phyloP scores from a whole-genome alignment of 1,284 basidiomycete genomes.

The Cystobasidiaceae sp. region DNA sequence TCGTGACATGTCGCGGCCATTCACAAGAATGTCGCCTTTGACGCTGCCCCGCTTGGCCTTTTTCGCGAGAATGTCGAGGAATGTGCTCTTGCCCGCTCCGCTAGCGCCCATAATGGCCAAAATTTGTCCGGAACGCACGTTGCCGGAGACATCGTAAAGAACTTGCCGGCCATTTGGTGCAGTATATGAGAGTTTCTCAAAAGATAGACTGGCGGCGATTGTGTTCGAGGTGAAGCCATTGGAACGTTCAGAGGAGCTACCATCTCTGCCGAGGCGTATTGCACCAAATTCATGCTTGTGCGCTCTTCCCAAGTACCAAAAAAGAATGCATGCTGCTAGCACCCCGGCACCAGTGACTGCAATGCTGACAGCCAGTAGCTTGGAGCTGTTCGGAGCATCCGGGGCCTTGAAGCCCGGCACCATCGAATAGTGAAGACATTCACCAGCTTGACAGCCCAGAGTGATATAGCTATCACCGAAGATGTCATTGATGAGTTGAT shows the following conservation, averaged over 20 bases:
- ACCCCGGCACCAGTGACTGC: slow-evolving; percentile 62
- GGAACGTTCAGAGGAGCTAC: slow-evolving; percentile 71
- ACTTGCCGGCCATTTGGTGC: slow-evolving; percentile 62
- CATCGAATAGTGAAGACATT: slow-evolving; percentile 87
- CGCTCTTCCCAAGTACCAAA: slow-evolving; percentile 82
- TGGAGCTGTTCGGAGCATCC: slow-evolving; percentile 59
- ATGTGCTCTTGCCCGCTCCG: slow-evolving; percentile 92
- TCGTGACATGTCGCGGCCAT: slow-evolving; percentile 71
- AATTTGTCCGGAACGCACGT: slow-evolving; percentile 77
- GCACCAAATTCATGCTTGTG: slow-evolving; percentile 61
- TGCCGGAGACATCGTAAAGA: slow-evolving; percentile 72
- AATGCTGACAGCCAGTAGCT: slow-evolving; percentile 76
- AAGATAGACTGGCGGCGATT: slow-evolving; percentile 84
- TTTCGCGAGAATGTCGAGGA: slow-evolving; percentile 89
- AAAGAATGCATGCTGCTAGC: slow-evolving; percentile 54
- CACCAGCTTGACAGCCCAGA: slow-evolving; percentile 78
- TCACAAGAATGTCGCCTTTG: slow-evolving; percentile 71
- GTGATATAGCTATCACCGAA: slow-evolving; percentile 90
- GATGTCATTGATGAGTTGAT: slow-evolving; percentile 82
- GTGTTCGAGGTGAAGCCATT: slow-evolving; percentile 86
- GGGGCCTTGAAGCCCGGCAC: slow-evolving; percentile 80
- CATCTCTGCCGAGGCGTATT: slow-evolving; percentile 72
- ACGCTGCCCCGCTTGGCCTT: slow-evolving; percentile 78
- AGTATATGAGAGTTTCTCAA: slow-evolving; percentile 74
- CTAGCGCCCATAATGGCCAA: slow-evolving; percentile 95